Evolutionary conservation across 768 basidiomycete species (phyloP).

Genomic region (Tylopilus intermedius): DNA sequence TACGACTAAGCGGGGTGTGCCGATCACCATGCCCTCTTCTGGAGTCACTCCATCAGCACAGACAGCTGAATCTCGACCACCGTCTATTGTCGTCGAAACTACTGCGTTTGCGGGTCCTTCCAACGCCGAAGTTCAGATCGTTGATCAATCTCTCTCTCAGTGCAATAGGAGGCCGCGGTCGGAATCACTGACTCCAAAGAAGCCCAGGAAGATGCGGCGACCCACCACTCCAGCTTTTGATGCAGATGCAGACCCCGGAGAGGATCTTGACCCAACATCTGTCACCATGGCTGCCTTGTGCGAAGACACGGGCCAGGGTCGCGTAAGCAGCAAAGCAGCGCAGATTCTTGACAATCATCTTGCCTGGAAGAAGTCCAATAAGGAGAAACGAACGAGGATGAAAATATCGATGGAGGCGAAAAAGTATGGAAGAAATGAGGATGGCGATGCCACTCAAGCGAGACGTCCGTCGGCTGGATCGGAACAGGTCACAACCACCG

Average conservation of each 20-base stretch:
- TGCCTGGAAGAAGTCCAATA: conserved; percentile 65
- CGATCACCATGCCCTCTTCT: conserved; percentile 20
- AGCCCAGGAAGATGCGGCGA: conserved; percentile 34
- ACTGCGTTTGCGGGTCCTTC: neutral
- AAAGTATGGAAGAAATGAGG: conserved; percentile 64
- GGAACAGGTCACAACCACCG: conserved; percentile 5
- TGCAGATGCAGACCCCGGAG: conserved; percentile 60
- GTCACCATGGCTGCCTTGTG: conserved; percentile 82
- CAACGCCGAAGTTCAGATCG: conserved; percentile 16
- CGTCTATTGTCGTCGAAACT: neutral
- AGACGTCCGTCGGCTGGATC: conserved; percentile 9
- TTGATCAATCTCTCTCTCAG: conserved; percentile 8
- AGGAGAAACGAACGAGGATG: conserved; percentile 63
- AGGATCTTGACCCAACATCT: conserved; percentile 75
- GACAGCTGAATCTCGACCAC: neutral
- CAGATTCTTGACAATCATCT: conserved; percentile 68
- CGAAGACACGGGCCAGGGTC: conserved; percentile 71
- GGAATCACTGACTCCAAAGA: conserved; percentile 28
- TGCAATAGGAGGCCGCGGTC: conserved; percentile 20
- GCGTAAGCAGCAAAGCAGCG: conserved; percentile 71
- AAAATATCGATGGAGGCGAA: conserved; percentile 61
- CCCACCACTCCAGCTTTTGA: conserved; percentile 55
- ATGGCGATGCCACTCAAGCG: conserved; percentile 33
- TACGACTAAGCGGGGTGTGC: conserved; percentile 10
- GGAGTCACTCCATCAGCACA: conserved; percentile 7